phyloP scores from a whole-genome alignment of 176 grass and related monocot genomes.

The Tuctoria greenei region DNA sequence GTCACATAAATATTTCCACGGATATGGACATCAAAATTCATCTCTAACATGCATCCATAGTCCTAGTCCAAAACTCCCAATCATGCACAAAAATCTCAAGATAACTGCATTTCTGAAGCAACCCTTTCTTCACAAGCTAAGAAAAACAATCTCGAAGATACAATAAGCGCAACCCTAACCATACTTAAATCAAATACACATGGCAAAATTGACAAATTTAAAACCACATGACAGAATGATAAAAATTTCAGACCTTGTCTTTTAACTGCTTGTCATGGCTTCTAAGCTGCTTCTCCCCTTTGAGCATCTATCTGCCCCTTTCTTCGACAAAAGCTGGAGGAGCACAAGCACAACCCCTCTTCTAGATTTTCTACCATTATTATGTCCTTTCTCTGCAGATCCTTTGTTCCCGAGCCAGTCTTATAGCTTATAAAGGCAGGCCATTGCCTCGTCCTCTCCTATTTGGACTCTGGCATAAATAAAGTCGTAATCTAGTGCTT shows the following conservation, averaged over 20 bases:
- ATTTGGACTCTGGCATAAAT: constrained; percentile 59
- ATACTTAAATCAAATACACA: neutral
- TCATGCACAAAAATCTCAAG: neutral
- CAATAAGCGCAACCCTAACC: neutral
- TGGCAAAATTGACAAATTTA: constrained; percentile 14
- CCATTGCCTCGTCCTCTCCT: constrained; percentile 27
- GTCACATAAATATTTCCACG: no score
- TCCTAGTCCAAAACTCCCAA: neutral
- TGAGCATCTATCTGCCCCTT: constrained; percentile 32
- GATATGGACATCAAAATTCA: constrained; percentile 18
- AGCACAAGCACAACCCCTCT: neutral
- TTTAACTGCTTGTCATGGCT: constrained; percentile 25
- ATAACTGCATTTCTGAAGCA: constrained; percentile 3
- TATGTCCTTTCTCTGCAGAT: neutral
- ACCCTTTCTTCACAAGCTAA: neutral
- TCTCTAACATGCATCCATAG: neutral
- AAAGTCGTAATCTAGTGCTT: constrained; percentile 50
- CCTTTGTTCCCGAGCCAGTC: constrained; percentile 27
- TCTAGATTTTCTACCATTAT: constrained; percentile 25
- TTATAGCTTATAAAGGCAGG: constrained; percentile 49
- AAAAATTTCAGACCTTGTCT: constrained; percentile 31
- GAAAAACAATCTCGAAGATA: neutral
- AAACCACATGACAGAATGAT: constrained; percentile 1
- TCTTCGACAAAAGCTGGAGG: no score
- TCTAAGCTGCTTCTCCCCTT: constrained; percentile 31